Evolutionary conservation across 306 rosid species (phyloP).

Genomic region (Coriaria nepalensis): DNA sequence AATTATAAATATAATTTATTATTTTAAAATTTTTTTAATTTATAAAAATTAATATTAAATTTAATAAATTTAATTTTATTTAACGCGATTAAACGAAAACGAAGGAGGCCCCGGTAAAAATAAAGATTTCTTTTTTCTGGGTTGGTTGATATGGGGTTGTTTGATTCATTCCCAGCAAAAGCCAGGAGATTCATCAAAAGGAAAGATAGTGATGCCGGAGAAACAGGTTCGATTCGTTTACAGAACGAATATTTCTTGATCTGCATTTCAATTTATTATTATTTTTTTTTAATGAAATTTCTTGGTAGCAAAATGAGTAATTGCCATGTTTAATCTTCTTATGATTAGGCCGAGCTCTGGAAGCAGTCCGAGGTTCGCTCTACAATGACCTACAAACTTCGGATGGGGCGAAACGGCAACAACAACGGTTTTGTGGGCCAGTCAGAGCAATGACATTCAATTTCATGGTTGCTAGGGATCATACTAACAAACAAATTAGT

Average conservation of each 20-base stretch:
- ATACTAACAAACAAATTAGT: slow-evolving; percentile 79
- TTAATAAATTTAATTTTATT: too few species aligned
- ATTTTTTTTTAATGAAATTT: slow-evolving; percentile 1
- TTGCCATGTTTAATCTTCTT: neutral
- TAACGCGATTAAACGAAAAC: too few species aligned
- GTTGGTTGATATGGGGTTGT: slow-evolving; percentile 35
- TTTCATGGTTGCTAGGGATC: slow-evolving; percentile 60
- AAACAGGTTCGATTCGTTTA: slow-evolving; percentile 42
- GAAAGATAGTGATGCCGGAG: slow-evolving; percentile 94
- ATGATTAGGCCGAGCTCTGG: slow-evolving; percentile 64
- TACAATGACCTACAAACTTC: slow-evolving; percentile 81
- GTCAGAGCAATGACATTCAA: slow-evolving; percentile 67
- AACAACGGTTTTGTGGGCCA: slow-evolving; percentile 77
- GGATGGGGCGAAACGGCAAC: slow-evolving; percentile 91
- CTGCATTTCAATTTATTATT: neutral
- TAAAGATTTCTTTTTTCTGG: too few species aligned
- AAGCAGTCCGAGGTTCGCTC: slow-evolving; percentile 63
- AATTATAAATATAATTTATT: too few species aligned
- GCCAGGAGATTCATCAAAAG: slow-evolving; percentile 48
- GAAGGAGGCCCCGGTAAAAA: too few species aligned
- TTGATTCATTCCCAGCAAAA: slow-evolving; percentile 41
- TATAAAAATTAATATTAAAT: too few species aligned
- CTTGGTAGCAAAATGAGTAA: neutral
- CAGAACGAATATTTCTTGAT: neutral
- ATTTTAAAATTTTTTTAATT: too few species aligned